Evolutionary conservation across 2,329 filamentous ascomycete genomes (phyloP).

Genomic region (Xylaria polymorpha): DNA sequence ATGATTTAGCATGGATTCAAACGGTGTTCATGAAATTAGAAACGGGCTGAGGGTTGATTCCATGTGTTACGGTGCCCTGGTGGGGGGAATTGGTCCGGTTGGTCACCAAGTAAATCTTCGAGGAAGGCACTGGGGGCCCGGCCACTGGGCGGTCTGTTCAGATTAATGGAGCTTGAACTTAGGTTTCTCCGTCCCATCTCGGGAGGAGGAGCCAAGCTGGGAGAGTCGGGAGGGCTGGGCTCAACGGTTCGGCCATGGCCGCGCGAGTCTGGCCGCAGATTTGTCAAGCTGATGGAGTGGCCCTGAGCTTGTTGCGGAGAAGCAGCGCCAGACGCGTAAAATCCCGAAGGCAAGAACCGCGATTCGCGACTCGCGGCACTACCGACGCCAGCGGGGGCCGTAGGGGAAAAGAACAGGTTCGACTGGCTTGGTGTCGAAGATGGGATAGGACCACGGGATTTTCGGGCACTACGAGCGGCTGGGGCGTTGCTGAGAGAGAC

Average conservation of each 20-base stretch:
- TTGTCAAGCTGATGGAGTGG: conserved; percentile 70
- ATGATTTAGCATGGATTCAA: not conserved
- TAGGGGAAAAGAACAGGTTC: conserved; percentile 95
- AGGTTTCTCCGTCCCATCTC: conserved; percentile 54
- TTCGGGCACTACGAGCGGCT: conserved; percentile 62
- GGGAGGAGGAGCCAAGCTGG: conserved; percentile 59
- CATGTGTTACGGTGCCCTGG: conserved; percentile 44
- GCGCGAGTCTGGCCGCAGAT: conserved; percentile 68
- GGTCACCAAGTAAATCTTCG: conserved; percentile 87
- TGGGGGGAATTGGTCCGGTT: conserved; percentile 65
- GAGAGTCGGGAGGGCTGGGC: conserved; percentile 73
- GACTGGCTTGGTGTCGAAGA: conserved; percentile 70
- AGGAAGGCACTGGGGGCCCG: conserved; percentile 89
- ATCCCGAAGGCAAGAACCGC: conserved; percentile 87
- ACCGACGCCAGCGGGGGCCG: conserved; percentile 70
- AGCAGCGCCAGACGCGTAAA: conserved; percentile 79
- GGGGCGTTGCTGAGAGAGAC: conserved; percentile 61
- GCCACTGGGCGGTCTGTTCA: conserved; percentile 72
- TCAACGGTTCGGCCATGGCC: conserved; percentile 62
- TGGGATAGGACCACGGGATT: conserved; percentile 64
- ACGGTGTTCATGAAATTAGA: conserved; percentile 14
- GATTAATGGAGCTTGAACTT: conserved; percentile 74
- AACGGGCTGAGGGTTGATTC: conserved; percentile 41
- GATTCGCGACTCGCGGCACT: conserved; percentile 73
- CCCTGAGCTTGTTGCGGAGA: conserved; percentile 60